Evolutionary conservation across 1,139 yeast species (phyloP).

Genomic region (Scheffersomyces segobiensis): DNA sequence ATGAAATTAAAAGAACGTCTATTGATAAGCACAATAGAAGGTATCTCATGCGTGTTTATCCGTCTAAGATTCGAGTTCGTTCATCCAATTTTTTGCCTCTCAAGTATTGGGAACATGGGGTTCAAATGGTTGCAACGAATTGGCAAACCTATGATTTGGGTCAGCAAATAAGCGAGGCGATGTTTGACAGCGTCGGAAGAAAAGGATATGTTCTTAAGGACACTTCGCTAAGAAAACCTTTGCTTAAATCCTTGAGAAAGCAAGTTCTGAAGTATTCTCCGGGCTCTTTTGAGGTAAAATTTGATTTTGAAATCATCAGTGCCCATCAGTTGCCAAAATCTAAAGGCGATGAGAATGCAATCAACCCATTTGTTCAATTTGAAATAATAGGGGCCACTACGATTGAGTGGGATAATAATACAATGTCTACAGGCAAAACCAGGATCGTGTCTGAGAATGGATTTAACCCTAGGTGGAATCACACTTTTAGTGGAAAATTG

Average conservation of each 20-base stretch:
- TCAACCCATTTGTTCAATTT: slow-evolving; percentile 60
- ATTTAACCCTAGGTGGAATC: slow-evolving; percentile 83
- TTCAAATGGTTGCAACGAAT: slow-evolving; percentile 93
- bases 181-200: slow-evolving; percentile 61
- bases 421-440: slow-evolving; percentile 28
- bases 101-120: slow-evolving; percentile 79
- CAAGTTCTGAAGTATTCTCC: slow-evolving; percentile 4
- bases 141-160: slow-evolving; percentile 96
- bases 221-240: slow-evolving; percentile 33
- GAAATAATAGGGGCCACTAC: slow-evolving; percentile 51
- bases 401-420: slow-evolving; percentile 22
- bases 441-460: slow-evolving; percentile 59
- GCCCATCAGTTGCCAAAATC: slow-evolving; percentile 85
- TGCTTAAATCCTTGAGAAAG: slow-evolving; percentile 24
- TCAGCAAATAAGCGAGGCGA: slow-evolving; percentile 84
- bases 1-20: slow-evolving; percentile 50
- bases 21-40: slow-evolving; percentile 75
- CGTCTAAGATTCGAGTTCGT: slow-evolving; percentile 71
- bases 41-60: slow-evolving; percentile 82
- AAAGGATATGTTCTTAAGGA: slow-evolving; percentile 86
- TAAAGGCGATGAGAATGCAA: slow-evolving; percentile 35
- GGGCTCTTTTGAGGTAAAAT: slow-evolving; percentile 10
- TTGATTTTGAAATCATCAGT: slow-evolving; percentile 59
- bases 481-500: slow-evolving; percentile 46
- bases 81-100: slow-evolving; percentile 84